Percentiles rank a stretch among this genome's conserved stretches.
Evolutionary conservation across 2,329 filamentous ascomycete species (phyloP).

Genomic region (Monilinia fructigena): DNA sequence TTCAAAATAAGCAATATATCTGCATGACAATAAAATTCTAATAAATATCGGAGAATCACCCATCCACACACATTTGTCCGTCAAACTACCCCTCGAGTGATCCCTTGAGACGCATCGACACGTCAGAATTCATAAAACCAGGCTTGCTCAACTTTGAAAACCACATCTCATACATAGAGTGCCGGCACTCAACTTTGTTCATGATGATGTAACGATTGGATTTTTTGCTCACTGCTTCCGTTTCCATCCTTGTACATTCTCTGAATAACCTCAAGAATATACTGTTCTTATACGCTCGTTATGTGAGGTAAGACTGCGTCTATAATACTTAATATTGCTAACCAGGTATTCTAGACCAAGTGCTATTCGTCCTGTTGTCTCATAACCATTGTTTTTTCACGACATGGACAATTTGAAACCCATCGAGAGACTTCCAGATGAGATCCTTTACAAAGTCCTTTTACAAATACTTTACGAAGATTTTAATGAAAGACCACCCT

Average conservation of each 20-base stretch:
- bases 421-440: constrained; percentile 23
- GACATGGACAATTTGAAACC: constrained; percentile 19
- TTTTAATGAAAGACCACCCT: neutral
- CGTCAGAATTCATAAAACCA: constrained; percentile 24
- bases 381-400: neutral
- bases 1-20: constrained; percentile 17
- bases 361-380: neutral
- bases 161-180: constrained; percentile 19
- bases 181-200: constrained; percentile 18
- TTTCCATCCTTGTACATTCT: constrained; percentile 8
- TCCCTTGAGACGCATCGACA: constrained; percentile 22
- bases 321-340: neutral
- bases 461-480: constrained; percentile 21
- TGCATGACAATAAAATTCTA: constrained; percentile 22
- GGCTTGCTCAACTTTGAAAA: constrained; percentile 10
- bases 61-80: constrained; percentile 17
- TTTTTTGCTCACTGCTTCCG: constrained; percentile 5
- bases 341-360: constrained; percentile 13
- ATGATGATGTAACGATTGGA: constrained; percentile 20
- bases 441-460: constrained; percentile 24
- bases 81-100: constrained; percentile 9
- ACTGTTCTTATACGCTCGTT: constrained; percentile 1
- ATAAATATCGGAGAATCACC: constrained; percentile 15
- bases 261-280: constrained; percentile 14
- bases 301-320: constrained; percentile 16